Evolutionary conservation across 208 protist species (phyloP).

Genomic region (Acanthamoeba castellanii): DNA sequence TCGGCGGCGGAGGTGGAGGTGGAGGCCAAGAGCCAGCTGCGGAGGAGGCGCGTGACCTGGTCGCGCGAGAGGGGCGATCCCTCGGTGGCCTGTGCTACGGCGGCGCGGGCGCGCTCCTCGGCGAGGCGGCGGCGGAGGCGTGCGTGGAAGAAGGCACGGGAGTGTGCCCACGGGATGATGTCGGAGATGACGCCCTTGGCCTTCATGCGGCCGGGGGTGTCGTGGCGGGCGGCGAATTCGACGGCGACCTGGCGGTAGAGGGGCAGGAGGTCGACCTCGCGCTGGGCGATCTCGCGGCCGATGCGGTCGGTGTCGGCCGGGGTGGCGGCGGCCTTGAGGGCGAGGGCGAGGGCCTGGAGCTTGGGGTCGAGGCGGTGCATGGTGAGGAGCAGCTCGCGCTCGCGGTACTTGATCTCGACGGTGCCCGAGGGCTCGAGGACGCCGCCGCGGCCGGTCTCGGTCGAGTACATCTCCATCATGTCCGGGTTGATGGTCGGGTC

Average conservation of each 20-base stretch:
- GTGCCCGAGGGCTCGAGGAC: slow-evolving; percentile 97
- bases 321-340: background rate
- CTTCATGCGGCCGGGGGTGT: slow-evolving; percentile 97
- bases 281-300: slow-evolving; percentile 52
- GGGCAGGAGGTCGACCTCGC: slow-evolving; percentile 90
- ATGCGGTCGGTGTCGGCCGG: background rate
- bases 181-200: slow-evolving; percentile 94
- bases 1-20: background rate
- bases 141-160: slow-evolving; percentile 94
- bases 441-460: slow-evolving; percentile 93
- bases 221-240: slow-evolving; percentile 97
- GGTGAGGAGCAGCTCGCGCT: slow-evolving; percentile 10
- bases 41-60: background rate
- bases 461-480: slow-evolving; percentile 98
- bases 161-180: slow-evolving; percentile 94
- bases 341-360: background rate
- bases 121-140: slow-evolving; percentile 94
- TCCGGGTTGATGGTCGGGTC: slow-evolving; percentile 98
- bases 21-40: background rate
- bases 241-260: slow-evolving; percentile 96
- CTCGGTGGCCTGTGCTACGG: background rate
- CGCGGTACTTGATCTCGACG: slow-evolving; percentile 96
- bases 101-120: slow-evolving; percentile 74
- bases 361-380: background rate
- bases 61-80: background rate